Base-by-base conservation (phyloP, 2,329 filamentous ascomycete genomes). In the Aspergillus sp. region DNA sequence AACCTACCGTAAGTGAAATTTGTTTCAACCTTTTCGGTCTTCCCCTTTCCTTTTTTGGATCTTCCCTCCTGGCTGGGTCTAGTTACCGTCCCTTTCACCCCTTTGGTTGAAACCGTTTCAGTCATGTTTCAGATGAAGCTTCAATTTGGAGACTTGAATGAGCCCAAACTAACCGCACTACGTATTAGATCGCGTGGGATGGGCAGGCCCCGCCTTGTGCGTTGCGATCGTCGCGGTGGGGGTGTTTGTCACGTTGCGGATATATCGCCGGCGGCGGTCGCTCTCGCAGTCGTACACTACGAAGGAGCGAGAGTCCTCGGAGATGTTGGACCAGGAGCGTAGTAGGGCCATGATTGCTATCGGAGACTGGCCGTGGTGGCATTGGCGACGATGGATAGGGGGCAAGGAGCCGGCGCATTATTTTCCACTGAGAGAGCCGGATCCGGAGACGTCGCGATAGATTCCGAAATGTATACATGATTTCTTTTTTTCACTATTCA, bases 301-400 rank as follows among this genome's bases (percentile, higher is more conserved):
- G 1, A 45, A 51, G 42, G 50, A 54, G 36, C 51, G 42, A 51
- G 54, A 31, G 1, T 65, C 26, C 26, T 29, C 26, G 26, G 26
- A 29, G 6, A 29, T 29, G 26, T 1, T 29, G 7, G 26, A 29
- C 7, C 26, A 29, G 7, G 7, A 29, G 26, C 26, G 26, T 29
- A 29, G 26, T 29, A 29, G 26, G 26, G 26, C 26, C 26, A 29
- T 29, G 6, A 2, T 39, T 6, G 45, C 22, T 10, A 45, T 55
- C 31, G 54, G 32, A 14, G 55, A 61, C 16, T 55, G 64, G 16
- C 61, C 67, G 18, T 74, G 73, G 73, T 75, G 72, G 73, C 63
- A 70, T 57, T 73, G 65, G 69, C 67, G 63, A 14, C 64, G 70
- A 58, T 74, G 71, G 72, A 62, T 53, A 10, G 52, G 49, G 6